Evolutionary conservation across 768 basidiomycete species (phyloP).

Genomic region (Auricularia sp.): DNA sequence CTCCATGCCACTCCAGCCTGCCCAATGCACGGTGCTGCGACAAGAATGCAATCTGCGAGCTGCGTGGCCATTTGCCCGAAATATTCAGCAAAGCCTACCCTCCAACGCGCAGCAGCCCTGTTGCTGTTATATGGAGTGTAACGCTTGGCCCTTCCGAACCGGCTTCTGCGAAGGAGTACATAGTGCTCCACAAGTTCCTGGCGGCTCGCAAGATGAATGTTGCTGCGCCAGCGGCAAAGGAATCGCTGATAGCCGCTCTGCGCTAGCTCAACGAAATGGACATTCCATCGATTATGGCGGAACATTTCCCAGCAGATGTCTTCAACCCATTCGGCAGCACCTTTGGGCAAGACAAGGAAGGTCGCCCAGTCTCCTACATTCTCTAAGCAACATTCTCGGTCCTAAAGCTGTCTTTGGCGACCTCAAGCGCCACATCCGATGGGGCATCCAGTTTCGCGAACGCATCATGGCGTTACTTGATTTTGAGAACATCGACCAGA

Average conservation of each 20-base stretch:
- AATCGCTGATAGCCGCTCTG: conserved; percentile 60
- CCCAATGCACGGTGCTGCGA: too few relatives aligned
- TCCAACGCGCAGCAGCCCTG: neutral
- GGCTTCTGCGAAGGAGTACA: conserved; percentile 53
- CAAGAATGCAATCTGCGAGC: too few relatives aligned
- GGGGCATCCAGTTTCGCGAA: conserved; percentile 76
- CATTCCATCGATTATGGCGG: conserved; percentile 47
- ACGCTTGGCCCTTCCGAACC: conserved; percentile 47
- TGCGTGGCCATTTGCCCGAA: too few relatives aligned
- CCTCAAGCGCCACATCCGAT: conserved; percentile 67
- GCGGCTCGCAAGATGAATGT: conserved; percentile 39
- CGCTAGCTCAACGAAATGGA: conserved; percentile 62
- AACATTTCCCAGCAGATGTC: conserved; percentile 49
- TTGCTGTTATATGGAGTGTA: conserved; percentile 52
- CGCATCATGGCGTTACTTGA: conserved; percentile 50
- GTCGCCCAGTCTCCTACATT: conserved; percentile 64
- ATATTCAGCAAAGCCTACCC: too few relatives aligned
- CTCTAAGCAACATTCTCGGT: conserved; percentile 59
- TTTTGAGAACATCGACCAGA: conserved; percentile 61
- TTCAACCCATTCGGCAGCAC: conserved; percentile 58
- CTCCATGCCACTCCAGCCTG: too few relatives aligned
- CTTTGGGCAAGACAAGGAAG: conserved; percentile 60
- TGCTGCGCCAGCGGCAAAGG: conserved; percentile 32
- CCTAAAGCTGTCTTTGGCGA: conserved; percentile 66
- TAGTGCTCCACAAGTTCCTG: conserved; percentile 73